Evolutionary conservation across 2,329 filamentous ascomycete genomes (phyloP), one percentile per base, ranked within the genome.

Genomic region (Zasmidium citrigriseum): DNA sequence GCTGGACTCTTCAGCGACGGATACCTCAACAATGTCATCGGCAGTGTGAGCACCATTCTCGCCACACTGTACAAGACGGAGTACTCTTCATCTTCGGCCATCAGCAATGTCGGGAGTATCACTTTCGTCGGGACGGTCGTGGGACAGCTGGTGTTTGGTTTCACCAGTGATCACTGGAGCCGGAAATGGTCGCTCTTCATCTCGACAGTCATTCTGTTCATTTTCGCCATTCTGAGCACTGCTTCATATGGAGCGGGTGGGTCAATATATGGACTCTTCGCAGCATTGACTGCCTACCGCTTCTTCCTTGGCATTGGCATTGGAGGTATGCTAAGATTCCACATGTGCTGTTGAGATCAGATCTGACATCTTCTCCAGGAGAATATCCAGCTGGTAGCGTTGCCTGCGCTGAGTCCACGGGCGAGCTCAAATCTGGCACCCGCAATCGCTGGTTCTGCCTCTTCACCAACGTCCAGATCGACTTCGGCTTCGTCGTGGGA

Each of bases 1-100:
- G 90, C 91, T 54, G 93, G 93, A 68, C 82, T 96, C 1, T 96
- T 96, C 75, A 92, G 89, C 22, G 92, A 96, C 73, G 92, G 92
- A n/a, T 96, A 96, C 74, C 85, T 96, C 72, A 95, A 96, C 76
- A 91, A 90, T 69, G 88, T 96, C 63, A 96, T 96, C 66, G 91
- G 92, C 9, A 89, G 89, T 2, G 91, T 96, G 57, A 89, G 88
- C 67, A 96, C 91, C 1, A 86, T 92, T 58, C 83, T 96, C 7
- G 73, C 72, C 20, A 76, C 73, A 0, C 81, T 95, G 66, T 96
- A 96, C 70, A 83, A 83, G 45, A 75, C 80, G 1, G 75, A 83
- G 16, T 96, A 92, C 75, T 80, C 72, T 18, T 76, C 78, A 2
- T 93, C 89, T 0, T 78, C 79, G 0, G 88, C 90, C 1, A 84